Percentiles rank a stretch among this genome's conserved stretches.
phyloP scores from a whole-genome alignment of 164 flowering plant species.

The Umbellularia californica region DNA sequence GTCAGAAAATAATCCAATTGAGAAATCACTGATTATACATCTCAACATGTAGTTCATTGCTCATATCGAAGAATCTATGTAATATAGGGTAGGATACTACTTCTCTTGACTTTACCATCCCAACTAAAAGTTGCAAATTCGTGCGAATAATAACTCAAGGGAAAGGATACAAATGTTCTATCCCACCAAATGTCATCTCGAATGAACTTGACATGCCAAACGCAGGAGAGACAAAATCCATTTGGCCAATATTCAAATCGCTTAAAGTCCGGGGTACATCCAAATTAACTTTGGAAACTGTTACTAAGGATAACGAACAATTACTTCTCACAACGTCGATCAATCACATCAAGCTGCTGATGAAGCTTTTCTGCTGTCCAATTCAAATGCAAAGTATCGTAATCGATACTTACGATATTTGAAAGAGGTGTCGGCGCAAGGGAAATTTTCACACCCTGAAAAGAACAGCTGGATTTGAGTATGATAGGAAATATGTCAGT shows the following conservation, averaged over 20 bases:
- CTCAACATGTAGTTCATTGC: neutral
- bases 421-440: constrained; percentile 51
- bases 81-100: neutral
- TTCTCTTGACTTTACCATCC: neutral
- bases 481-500: neutral
- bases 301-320: constrained; percentile 3
- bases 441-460: constrained; percentile 83
- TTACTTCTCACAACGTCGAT: constrained; percentile 62
- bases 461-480: neutral
- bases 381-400: constrained; percentile 55
- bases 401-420: constrained; percentile 46
- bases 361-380: constrained; percentile 80
- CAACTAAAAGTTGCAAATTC: neutral
- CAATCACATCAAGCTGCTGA: constrained; percentile 66
- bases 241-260: neutral
- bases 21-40: too few relatives aligned
- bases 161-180: neutral
- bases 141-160: neutral
- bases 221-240: neutral
- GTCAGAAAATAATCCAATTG: too few relatives aligned
- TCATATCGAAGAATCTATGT: neutral
- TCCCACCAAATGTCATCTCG: neutral
- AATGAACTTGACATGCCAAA: neutral
- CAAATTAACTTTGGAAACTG: neutral
- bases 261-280: neutral